Evolutionary conservation across 148 eudicot species (phyloP).

Genomic region (Nyssa sinensis): DNA sequence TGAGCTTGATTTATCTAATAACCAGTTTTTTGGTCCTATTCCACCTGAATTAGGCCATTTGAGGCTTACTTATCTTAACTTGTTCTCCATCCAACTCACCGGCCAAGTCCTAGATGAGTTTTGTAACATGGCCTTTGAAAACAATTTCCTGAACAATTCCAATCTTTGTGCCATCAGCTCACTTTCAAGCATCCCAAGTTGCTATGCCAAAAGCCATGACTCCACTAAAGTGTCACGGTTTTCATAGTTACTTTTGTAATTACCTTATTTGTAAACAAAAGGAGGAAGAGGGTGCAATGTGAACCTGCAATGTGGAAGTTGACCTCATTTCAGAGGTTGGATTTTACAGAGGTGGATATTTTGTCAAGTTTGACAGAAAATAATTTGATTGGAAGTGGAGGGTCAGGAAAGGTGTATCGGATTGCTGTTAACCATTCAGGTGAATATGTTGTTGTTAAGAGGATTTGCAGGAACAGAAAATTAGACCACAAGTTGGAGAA

Average conservation of each 20-base stretch:
- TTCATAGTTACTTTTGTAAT: conserved; percentile 28
- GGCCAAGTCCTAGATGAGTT: conserved; percentile 26
- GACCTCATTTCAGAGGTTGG: conserved; percentile 52
- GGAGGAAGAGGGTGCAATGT: conserved; percentile 26
- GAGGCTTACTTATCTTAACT: conserved; percentile 16
- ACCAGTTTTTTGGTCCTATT: no score
- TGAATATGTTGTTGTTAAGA: no score
- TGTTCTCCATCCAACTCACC: conserved; percentile 31
- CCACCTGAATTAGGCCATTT: conserved; percentile 19
- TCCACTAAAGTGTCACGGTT: conserved; percentile 24
- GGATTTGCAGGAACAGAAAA: no score
- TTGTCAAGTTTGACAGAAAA: conserved; percentile 42
- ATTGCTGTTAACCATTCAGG: no score
- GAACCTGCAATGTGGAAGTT: conserved; percentile 43
- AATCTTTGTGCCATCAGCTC: no score
- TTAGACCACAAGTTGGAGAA: no score
- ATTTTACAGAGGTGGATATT: conserved; percentile 49
- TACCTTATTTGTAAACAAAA: conserved; percentile 26
- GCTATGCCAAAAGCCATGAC: conserved; percentile 23
- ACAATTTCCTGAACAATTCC: conserved; percentile 27
- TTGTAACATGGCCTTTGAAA: conserved; percentile 22
- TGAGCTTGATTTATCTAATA: no score
- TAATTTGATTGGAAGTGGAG: no score
- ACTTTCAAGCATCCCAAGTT: conserved; percentile 37
- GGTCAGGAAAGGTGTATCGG: no score